A percentile compares a stretch with the other conserved stretches of the same genome.
Evolutionary conservation across 768 basidiomycete genomes (phyloP).

Genomic region (Filobasidium floriforme): DNA sequence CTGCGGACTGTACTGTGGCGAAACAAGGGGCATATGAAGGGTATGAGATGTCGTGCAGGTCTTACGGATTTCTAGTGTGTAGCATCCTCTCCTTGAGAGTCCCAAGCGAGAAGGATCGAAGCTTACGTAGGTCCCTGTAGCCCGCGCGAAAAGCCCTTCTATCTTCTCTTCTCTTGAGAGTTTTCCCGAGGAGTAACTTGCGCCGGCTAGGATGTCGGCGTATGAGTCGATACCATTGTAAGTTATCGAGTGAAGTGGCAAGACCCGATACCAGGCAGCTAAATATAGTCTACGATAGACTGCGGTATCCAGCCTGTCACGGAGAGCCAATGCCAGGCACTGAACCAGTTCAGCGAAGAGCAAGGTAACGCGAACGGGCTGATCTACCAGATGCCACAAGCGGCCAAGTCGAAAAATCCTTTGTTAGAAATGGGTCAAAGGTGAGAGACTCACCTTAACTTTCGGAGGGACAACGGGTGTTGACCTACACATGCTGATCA

Average conservation of each 20-base stretch:
- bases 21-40: neutral
- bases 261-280: no score
- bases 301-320: slow-evolving; percentile 7
- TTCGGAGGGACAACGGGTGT: no score
- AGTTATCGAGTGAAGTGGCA: neutral
- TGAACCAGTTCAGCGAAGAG: neutral
- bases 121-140: neutral
- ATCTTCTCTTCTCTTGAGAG: neutral
- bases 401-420: no score
- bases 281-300: no score
- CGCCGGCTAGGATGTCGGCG: neutral
- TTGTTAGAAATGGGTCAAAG: no score
- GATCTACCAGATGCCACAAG: neutral
- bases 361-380: neutral
- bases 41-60: neutral
- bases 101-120: neutral
- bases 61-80: neutral
- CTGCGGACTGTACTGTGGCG: neutral
- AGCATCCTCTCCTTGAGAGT: neutral
- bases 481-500: no score
- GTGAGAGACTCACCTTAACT: no score
- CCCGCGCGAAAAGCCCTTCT: neutral
- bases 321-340: neutral
- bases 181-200: neutral
- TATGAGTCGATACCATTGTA: slow-evolving; percentile 4